Conservation (phyloP, 2,329 filamentous ascomycete species). For the Dothideomycetidae sp. region DNA sequence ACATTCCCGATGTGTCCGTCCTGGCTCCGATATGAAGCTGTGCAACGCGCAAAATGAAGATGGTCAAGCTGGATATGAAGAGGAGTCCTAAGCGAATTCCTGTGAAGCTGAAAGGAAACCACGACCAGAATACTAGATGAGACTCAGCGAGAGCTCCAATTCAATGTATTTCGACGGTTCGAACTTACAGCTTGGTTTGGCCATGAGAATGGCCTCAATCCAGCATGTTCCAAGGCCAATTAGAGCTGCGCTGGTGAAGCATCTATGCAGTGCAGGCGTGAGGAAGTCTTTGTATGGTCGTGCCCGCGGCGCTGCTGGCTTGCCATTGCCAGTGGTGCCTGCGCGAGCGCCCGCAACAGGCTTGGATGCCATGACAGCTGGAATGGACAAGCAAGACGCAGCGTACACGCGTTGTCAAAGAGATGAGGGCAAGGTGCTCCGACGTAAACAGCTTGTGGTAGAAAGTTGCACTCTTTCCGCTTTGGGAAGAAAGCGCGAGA, state of each 20-base stretch:
- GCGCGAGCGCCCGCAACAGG: slow-evolving; percentile 1
- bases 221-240: slow-evolving; percentile 61
- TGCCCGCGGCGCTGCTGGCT: slow-evolving; percentile 29
- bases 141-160: not conserved
- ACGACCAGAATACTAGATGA: slow-evolving; percentile 61
- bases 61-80: slow-evolving; percentile 58
- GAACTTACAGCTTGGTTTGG: slow-evolving; percentile 52
- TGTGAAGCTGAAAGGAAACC: slow-evolving; percentile 66
- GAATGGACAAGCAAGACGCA: not conserved
- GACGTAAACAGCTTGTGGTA: not conserved
- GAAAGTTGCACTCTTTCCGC: slow-evolving; percentile 1
- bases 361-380: not conserved
- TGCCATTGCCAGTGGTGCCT: not conserved
- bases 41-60: slow-evolving; percentile 69
- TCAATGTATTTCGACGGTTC: too few relatives aligned
- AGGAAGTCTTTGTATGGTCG: slow-evolving; percentile 77
- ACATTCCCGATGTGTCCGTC: slow-evolving; percentile 53
- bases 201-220: slow-evolving; percentile 53
- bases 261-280: slow-evolving; percentile 72
- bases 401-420: too few relatives aligned
- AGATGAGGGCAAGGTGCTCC: not conserved
- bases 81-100: slow-evolving; percentile 62
- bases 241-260: slow-evolving; percentile 66
- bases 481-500: slow-evolving; percentile 7
- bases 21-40: slow-evolving; percentile 31